Evolutionary conservation across 2,329 filamentous ascomycete species (phyloP), one percentile per base, ranked within the genome.

Genomic region (Pezicula carpinea): DNA sequence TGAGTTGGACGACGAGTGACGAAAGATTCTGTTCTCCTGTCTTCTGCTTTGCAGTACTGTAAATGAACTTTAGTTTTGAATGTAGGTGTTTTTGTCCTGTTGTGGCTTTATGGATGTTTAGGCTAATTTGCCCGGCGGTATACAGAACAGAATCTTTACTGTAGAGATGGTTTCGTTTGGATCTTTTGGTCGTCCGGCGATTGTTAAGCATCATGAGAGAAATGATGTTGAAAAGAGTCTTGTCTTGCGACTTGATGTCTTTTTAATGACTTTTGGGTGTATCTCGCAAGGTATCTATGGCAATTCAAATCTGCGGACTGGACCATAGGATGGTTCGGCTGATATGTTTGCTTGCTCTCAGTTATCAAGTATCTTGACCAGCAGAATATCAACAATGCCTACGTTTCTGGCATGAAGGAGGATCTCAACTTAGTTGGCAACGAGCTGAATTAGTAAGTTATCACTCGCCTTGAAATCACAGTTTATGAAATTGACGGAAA

Each of bases 381-480:
- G 55, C 55, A 64, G n/a, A 53, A 53, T 38, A 55, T 53, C 39
- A 51, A 38, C 36, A 53, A 55, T 51, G 53, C 53, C 8, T 62
- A 61, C 36, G 59, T 63, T 8, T 58, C 54, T 15, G 60, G 61
- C 7, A 64, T 64, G 61, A 55, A 55, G 38, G 64, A 74, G 44
- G 66, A 76, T 44, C 65, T 77, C 6, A 55, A 63, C 3, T 58
- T 80, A 4, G 72, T 75, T 42, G 68, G 69, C 2, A 80, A 82
- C 52, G 66, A 82, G 48, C 66, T 80, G 31, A 79, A 69, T 45
- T 67, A 67, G 51, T 53, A 46, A 23, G 38, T 34, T 2, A 3
- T 3, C 36, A n/a, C 10, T n/a, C 19, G 33, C n/a, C 18, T 6
- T 31, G 26, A 15, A 32, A 38, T 44, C 11, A 46, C 23, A n/a